Conservation (phyloP, 2,329 filamentous ascomycete species). For the Esteya vermicola region DNA sequence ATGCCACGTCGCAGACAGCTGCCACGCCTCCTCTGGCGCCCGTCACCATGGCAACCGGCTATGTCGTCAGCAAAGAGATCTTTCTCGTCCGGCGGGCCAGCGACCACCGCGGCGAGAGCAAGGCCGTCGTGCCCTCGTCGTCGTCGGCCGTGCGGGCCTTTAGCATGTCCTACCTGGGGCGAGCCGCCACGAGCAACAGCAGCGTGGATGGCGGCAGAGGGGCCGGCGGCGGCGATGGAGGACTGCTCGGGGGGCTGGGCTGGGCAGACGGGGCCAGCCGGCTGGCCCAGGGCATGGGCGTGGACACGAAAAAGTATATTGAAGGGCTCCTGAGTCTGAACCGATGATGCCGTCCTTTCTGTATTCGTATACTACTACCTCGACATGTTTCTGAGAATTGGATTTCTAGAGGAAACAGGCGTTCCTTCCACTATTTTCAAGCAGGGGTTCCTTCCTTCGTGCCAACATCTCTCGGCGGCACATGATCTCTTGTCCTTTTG, state of each 20-base stretch:
- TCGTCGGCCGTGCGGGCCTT: conserved; percentile 10
- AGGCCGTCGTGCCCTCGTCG: conserved; percentile 21
- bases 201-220: conserved; percentile 13
- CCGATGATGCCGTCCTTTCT: conserved; percentile 16
- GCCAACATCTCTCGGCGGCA: no score
- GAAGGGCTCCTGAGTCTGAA: conserved; percentile 56
- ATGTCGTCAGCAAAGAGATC: conserved; percentile 39
- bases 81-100: conserved; percentile 46
- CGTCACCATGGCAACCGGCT: conserved; percentile 7
- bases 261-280: conserved; percentile 43
- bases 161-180: conserved; percentile 6
- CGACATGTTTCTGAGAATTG: no score
- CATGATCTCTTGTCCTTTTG: no score
- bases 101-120: conserved; percentile 29
- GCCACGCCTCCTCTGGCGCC: neutral
- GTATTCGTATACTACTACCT: no score
- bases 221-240: conserved; percentile 2
- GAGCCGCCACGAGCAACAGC: conserved; percentile 29
- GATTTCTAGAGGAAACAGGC: no score
- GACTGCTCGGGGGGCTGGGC: conserved; percentile 16
- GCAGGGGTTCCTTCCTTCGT: no score
- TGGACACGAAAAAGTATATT: conserved; percentile 63
- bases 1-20: neutral
- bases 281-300: conserved; percentile 58
- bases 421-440: no score